Evolutionary conservation across 441 rosid genomes (phyloP).

Genomic region (Corymbia calophylla): DNA sequence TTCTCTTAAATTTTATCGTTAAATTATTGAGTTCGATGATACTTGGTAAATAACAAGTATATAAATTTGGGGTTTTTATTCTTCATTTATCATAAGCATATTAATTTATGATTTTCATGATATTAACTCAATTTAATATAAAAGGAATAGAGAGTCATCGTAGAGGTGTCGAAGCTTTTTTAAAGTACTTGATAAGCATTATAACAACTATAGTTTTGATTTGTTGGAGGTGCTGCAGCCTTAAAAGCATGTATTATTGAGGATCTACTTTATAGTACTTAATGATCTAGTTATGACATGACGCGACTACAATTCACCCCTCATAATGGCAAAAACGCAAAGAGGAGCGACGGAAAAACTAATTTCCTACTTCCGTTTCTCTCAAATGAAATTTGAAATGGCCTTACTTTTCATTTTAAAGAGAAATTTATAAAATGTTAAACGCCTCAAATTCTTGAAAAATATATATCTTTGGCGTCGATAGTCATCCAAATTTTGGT

Average conservation of each 20-base stretch:
- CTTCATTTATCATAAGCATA: fast-evolving
- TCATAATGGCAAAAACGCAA: neutral
- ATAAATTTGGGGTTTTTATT: fast-evolving
- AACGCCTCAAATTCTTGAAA: neutral
- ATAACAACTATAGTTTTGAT: fast-evolving
- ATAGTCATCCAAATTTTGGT: neutral
- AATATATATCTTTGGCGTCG: neutral
- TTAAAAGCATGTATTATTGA: neutral
- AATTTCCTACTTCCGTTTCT: neutral
- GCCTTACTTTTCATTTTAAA: neutral
- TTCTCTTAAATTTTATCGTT: fast-evolving
- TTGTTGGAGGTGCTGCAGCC: fast-evolving
- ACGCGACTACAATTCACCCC: neutral
- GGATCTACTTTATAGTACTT: neutral
- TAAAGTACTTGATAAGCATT: no score
- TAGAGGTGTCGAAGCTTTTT: fast-evolving
- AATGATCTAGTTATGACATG: fast-evolving
- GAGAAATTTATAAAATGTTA: neutral
- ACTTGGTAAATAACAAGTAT: fast-evolving
- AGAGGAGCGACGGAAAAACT: neutral
- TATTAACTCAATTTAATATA: no score
- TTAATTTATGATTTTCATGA: fast-evolving
- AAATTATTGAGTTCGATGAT: fast-evolving
- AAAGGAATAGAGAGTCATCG: no score
- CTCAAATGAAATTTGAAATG: neutral